Conservation (phyloP, 179 eudicot species). For the Dionaea muscipula region DNA sequence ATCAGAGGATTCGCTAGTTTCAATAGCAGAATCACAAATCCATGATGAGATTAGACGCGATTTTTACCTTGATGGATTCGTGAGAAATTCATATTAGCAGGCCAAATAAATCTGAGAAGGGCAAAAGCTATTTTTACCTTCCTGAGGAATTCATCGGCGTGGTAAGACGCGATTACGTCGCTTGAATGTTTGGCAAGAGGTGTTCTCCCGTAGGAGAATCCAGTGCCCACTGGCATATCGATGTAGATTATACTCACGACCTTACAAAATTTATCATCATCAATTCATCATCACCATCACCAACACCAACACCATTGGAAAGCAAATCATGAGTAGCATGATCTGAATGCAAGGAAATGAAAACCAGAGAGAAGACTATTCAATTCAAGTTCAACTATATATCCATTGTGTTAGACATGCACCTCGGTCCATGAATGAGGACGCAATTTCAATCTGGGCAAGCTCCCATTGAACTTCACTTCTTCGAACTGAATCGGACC, state of each 20-base stretch:
- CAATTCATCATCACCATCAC: neutral
- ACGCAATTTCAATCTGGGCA: constrained; percentile 18
- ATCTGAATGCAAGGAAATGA: too few species aligned
- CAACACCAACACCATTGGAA: too few species aligned
- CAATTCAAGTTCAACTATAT: neutral
- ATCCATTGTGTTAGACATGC: neutral
- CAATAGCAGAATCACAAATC: too few species aligned
- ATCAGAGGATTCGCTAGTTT: too few species aligned
- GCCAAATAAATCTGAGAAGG: neutral
- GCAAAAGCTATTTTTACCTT: constrained; percentile 29
- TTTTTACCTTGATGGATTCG: too few species aligned
- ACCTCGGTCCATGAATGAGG: constrained; percentile 39
- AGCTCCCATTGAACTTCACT: constrained; percentile 10
- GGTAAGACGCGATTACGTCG: constrained; percentile 25
- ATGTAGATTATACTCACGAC: constrained; percentile 34
- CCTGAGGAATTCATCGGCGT: constrained; percentile 39
- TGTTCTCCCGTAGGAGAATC: constrained; percentile 42
- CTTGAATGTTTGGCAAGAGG: constrained; percentile 23
- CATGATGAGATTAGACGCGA: too few species aligned
- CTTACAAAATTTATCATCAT: constrained; percentile 9
- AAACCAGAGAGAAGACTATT: too few species aligned
- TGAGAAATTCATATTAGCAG: too few species aligned
- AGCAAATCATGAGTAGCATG: too few species aligned
- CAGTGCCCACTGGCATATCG: constrained; percentile 16
- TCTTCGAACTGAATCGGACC: constrained; percentile 30